phyloP scores from a whole-genome alignment of 805 yeast species.

The Hermanozyma aechmeae region DNA sequence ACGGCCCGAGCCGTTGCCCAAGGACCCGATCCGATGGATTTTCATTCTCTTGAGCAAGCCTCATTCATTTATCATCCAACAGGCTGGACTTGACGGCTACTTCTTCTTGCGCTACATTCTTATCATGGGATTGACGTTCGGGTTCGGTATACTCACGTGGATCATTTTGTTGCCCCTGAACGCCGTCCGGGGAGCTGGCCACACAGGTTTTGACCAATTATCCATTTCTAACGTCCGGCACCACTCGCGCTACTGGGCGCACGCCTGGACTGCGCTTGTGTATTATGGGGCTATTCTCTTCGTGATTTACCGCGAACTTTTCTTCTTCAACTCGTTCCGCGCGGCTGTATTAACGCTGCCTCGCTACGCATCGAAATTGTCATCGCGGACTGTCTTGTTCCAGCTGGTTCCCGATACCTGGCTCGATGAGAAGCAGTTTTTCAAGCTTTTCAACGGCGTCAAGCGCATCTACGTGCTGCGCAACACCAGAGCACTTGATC shows the following conservation, averaged over 20 bases:
- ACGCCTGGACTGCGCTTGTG: slow-evolving; percentile 71
- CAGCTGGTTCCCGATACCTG: slow-evolving; percentile 75
- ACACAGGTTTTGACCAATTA: slow-evolving; percentile 63
- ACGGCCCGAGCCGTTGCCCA: slow-evolving; percentile 66
- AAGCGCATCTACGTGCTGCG: slow-evolving; percentile 75
- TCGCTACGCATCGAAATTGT: slow-evolving; percentile 59
- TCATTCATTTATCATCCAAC: slow-evolving; percentile 68
- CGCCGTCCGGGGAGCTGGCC: slow-evolving; percentile 55
- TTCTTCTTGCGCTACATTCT: slow-evolving; percentile 75
- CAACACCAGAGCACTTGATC: slow-evolving; percentile 44
- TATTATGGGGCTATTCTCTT: slow-evolving; percentile 65
- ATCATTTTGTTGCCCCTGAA: slow-evolving; percentile 78
- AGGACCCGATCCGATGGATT: slow-evolving; percentile 66
- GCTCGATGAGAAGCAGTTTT: slow-evolving; percentile 62
- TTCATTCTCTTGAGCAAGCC: slow-evolving; percentile 52
- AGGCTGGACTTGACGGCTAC: slow-evolving; percentile 92
- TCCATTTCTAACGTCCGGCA: slow-evolving; percentile 68
- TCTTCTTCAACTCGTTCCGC: slow-evolving; percentile 66
- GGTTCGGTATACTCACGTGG: slow-evolving; percentile 40
- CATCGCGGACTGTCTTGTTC: slow-evolving; percentile 76
- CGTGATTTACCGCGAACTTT: slow-evolving; percentile 74
- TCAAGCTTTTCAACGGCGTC: slow-evolving; percentile 74
- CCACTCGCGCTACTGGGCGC: slow-evolving; percentile 68
- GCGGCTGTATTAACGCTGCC: slow-evolving; percentile 77
- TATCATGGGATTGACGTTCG: slow-evolving; percentile 41